Evolutionary conservation across 164 flowering plant species (phyloP), one percentile per base, ranked within the genome.

Genomic region (Paratinospora sagittata): DNA sequence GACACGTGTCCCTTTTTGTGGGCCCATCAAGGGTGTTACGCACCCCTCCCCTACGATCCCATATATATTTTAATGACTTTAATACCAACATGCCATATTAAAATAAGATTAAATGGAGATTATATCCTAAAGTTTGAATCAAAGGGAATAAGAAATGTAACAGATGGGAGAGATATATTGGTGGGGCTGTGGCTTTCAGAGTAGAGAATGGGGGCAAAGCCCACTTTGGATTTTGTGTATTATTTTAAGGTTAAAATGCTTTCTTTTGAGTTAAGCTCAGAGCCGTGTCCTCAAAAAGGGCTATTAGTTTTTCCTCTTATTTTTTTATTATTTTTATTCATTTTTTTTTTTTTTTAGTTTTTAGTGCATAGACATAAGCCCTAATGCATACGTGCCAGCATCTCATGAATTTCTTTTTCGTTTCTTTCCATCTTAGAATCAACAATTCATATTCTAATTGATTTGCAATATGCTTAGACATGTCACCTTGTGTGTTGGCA

Each of bases 401-500:
- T 27, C n/a, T 34, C 12, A 72, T 72, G 73, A 45, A 49, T 12
- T 55, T 64, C 26, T 65, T 70, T 7, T 72, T 41, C 27, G 45
- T 71, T 67, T 65, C 73, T 65, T 68, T 66, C 66, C 71, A 37
- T 75, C 74, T 75, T 71, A 64, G 77, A 76, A 76, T 81, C 70
- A 74, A 77, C 60, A 61, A 2, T 62, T 68, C 41, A 45, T 74
- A 57, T 27, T 72, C 49, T 76, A 64, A 17, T 57, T 65, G 52
- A 63, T 58, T 69, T 73, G 69, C 67, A 69, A 64, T 66, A 73
- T 3, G 2, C 12, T 37, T 63, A 43, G 37, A 66, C 80, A 75
- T 82, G 87, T 81, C 78, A 80, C 84, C 78, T 80, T 67, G 70
- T 77, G 72, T 70, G 78, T 76, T 63, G 71, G 78, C 86, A 79